Evolutionary conservation across 1,284 basidiomycete species (phyloP).

Genomic region (Grifola frondosa): DNA sequence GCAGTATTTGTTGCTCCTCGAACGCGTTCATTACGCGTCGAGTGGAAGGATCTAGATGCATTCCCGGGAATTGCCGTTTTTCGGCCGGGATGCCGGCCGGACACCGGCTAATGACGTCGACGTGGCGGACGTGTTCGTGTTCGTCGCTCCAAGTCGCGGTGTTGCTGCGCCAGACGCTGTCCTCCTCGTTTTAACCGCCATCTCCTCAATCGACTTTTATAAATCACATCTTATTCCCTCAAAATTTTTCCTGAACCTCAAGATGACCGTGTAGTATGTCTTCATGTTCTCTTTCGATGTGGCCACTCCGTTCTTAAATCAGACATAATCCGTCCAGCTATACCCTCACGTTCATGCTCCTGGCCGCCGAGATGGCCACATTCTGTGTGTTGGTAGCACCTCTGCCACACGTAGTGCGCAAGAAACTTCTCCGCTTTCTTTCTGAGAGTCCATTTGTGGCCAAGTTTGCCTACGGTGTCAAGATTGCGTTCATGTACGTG

Average conservation of each 20-base stretch:
- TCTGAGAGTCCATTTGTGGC: conserved; percentile 67
- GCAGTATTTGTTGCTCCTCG: conserved; percentile 8
- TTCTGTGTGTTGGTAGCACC: conserved; percentile 77
- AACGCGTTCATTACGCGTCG: conserved; percentile 23
- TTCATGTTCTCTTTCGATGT: neutral
- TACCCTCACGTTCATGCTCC: conserved; percentile 73
- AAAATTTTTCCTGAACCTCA: conserved; percentile 16
- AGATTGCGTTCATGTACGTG: conserved; percentile 92
- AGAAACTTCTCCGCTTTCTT: conserved; percentile 75
- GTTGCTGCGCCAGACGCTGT: conserved; percentile 6
- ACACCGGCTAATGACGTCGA: conserved; percentile 17
- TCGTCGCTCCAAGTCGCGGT: conserved; percentile 11
- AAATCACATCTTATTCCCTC: neutral
- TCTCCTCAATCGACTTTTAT: conserved; percentile 1
- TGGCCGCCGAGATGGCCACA: conserved; percentile 75
- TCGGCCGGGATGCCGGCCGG: neutral
- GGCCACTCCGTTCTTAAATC: conserved; percentile 1
- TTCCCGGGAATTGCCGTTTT: neutral
- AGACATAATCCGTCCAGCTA: conserved; percentile 46
- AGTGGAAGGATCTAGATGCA: conserved; percentile 15
- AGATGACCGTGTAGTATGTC: conserved; percentile 73
- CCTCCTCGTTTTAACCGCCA: conserved; percentile 1
- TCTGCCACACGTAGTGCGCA: conserved; percentile 72
- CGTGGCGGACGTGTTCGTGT: conserved; percentile 16
- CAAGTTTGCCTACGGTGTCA: conserved; percentile 78